A percentile compares a stretch with the other conserved stretches of the same genome.
phyloP scores from a whole-genome alignment of 805 yeast species.

The Candida easanensis region DNA sequence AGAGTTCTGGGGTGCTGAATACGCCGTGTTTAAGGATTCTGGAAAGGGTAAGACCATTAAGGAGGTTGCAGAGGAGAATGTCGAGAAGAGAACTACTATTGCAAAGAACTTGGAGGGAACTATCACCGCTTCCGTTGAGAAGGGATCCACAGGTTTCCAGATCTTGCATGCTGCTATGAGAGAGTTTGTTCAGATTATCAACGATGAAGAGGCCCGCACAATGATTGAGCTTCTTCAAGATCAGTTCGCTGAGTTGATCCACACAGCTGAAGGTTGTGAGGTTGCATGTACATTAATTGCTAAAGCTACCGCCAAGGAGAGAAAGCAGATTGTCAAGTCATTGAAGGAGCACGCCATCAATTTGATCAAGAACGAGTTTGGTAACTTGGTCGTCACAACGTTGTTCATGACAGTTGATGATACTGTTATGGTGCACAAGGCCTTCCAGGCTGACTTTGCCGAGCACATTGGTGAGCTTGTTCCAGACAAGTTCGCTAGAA shows the following conservation, averaged over 20 bases:
- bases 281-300: constrained; percentile 84
- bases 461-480: constrained; percentile 53
- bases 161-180: constrained; percentile 94
- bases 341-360: constrained; percentile 75
- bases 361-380: constrained; percentile 80
- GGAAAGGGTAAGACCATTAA: constrained; percentile 60
- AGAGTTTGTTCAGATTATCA: constrained; percentile 75
- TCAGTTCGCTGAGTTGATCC: constrained; percentile 92
- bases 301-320: constrained; percentile 85
- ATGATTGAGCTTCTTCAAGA: constrained; percentile 81
- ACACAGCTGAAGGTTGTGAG: constrained; percentile 90
- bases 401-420: constrained; percentile 89
- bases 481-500: constrained; percentile 74
- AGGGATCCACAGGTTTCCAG: constrained; percentile 95
- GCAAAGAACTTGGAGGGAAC: constrained; percentile 76
- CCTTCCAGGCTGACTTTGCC: constrained; percentile 60
- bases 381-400: constrained; percentile 76
- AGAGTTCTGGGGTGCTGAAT: constrained; percentile 96
- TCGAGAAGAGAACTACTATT: constrained; percentile 76
- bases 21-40: constrained; percentile 81
- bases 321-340: constrained; percentile 71
- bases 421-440: constrained; percentile 76
- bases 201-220: constrained; percentile 68
- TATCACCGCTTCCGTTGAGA: constrained; percentile 85
- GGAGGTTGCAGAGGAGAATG: constrained; percentile 62